Evolutionary conservation across 2,329 filamentous ascomycete species (phyloP), one percentile per base, ranked within the genome.

Genomic region (Macrophomina phaseolina): DNA sequence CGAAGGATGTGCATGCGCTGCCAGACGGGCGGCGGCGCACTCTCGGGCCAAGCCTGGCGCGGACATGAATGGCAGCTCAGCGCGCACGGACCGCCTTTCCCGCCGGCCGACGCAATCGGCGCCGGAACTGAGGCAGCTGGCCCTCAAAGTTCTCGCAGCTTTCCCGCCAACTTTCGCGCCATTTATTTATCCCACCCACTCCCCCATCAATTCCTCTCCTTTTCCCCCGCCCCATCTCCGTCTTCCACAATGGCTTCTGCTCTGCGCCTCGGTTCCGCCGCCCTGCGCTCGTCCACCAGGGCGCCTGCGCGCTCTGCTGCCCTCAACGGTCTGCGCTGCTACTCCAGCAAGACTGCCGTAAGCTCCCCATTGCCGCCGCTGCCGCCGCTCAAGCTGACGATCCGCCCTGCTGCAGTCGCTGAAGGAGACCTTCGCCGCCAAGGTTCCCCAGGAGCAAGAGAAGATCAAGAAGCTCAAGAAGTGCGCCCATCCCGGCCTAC

Each of bases 401-500:
- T 38, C 34, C 32, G 67, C 61, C 67, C 11, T 38, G 68, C 76
- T 38, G 67, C 75, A 99, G 95, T 93, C 93, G 74, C 85, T 99
- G 80, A 99, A 99, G 87, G 95, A 99, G 82, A 94, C 93, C 80
- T 98, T 99, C 82, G 94, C 94, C 80, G 94, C 95, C 82, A 91
- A 94, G 78, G 87, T 99, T 70, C 95, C 95, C 75, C 93, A 90
- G 81, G 96, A 98, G 89, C 91, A 97, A 79, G 95, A 99, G 85
- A 92, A 98, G 89, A 93, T 99, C 87, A 99, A 99, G 92, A 90
- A 93, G 82, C 90, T 99, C 78, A 89, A 93, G 82, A 97, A 97
- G 93, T 97, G 86, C 81, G 90, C 83, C 72, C 69, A 28, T 28
- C 42, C 40, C 32, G 55, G 18, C 36, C 30, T 49, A 69, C 67